Evolutionary conservation across 495 filamentous ascomycete genomes (phyloP), one percentile per base, ranked within the genome.

Genomic region (Saxispiralis lemnorum): DNA sequence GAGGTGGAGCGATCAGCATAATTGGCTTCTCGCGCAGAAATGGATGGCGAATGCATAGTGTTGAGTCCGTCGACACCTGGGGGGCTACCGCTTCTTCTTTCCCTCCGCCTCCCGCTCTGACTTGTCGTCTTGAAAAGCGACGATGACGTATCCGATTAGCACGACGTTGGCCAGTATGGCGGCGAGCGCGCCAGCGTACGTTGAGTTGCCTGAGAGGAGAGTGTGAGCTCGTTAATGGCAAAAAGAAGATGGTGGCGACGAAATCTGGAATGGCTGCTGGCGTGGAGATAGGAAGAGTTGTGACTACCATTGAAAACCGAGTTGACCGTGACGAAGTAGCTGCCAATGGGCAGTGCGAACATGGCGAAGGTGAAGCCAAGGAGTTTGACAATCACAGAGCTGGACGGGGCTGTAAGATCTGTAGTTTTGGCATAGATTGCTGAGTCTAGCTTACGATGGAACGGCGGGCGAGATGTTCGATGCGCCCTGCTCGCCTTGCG

Each of bases 131-230:
- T 71, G 73, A 71, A 93, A 84, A 21, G 92, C 89, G 1, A 93
- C 86, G 46, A 88, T 67, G 39, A 96, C 75, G 62, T 96, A 99
- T 13, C 74, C 78, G 46, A 99, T 75, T 44, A 99, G 66, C 6
- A 99, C 83, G 14, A 84, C 71, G 58, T 99, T 99, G 21, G 89
- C 89, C 48, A 82, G 78, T 32, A 96, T 62, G 17, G 92, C 92
- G 7, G 89, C 89, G 17, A 75, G 63, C 9, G 73, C 85, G 6
- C 85, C 89, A 4, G 86, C 83, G 47, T 73, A 86, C 13, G 87
- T 93, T 12, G 84, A 67, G 56, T 88, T 93, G 41, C 85, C 88
- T 92, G 39, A 51, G 10, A 17, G 18, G 37, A n/a, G 19, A 9
- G 6, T 39, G 37, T 39, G 6, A 28, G 24, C 24, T 5, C 19